Base-by-base conservation (phyloP, 768 basidiomycete genomes). In the Pholiota microspora region DNA sequence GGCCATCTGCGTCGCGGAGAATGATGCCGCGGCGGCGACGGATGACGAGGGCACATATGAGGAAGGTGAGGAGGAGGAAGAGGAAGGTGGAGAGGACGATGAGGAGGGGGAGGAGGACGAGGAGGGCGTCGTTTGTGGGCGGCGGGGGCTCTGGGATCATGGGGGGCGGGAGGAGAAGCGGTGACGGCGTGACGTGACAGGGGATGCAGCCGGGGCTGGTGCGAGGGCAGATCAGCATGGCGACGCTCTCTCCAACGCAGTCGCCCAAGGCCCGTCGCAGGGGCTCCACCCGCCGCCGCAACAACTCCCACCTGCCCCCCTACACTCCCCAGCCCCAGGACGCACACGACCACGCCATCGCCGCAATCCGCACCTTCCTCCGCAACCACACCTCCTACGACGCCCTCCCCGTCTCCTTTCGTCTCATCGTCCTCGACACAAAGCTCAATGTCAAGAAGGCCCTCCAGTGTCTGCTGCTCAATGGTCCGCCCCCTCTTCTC, bases 381-480 rank as follows among this genome's bases (percentile, higher is more conserved):
- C 89, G 84, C 64, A 82, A 87, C 54, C 84, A 92, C 64, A 90
- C 86, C 15, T 86, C 87, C 60, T 99, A 98, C 74, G 96, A 98
- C 71, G 94, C 96, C 28, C 95, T 99, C 64, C 97, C 97, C 23
- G 92, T 98, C 74, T 90, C 86, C 71, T 99, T 95, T 74, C 81
- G 96, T 63, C 80, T 98, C 64, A 98, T 99, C 68, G 94, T 98
- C 23, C 83, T 99, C 53, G 97, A 99, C 72, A 94, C 90, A 44
- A 90, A 93, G 69, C 82, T 99, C 63, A 94, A 90, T 66, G 95
- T 98, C 50, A 96, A 95, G 75, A 94, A 95, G 69, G 94, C 95
- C 10, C 72, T 99, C 28, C 83, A 94, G 68, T 96, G 89, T 64
- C 81, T 94, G 7, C 77, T 92, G 6, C 77, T 85, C 58, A 97